phyloP scores from a whole-genome alignment of 768 basidiomycete species.

The Naganishia vaughanmartiniae region DNA sequence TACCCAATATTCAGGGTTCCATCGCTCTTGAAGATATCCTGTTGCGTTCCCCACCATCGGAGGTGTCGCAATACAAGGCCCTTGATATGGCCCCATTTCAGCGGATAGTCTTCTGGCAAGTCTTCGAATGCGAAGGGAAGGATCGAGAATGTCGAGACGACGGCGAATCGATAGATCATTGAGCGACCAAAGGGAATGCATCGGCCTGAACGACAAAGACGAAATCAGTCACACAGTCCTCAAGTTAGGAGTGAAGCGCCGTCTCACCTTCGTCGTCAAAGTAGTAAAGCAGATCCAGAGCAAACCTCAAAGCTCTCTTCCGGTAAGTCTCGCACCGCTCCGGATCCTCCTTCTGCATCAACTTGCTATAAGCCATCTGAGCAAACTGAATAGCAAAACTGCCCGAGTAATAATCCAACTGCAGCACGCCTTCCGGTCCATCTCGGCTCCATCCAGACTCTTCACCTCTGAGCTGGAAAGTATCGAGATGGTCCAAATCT shows the following conservation, averaged over 20 bases:
- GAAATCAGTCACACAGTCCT: background rate
- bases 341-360: constrained; percentile 60
- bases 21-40: constrained; percentile 58
- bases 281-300: constrained; percentile 70
- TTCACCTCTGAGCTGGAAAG: constrained; percentile 67
- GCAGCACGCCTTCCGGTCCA: constrained; percentile 72
- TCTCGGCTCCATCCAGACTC: constrained; percentile 64
- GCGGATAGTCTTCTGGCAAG: constrained; percentile 65
- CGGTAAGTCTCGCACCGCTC: constrained; percentile 65
- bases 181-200: constrained; percentile 74
- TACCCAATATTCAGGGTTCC: constrained; percentile 72
- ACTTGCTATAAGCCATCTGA: constrained; percentile 63
- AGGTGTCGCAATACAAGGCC: constrained; percentile 71
- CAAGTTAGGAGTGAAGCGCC: too few relatives aligned
- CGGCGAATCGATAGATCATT: constrained; percentile 75
- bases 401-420: constrained; percentile 74
- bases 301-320: constrained; percentile 63
- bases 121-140: constrained; percentile 63
- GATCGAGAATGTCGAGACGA: constrained; percentile 73
- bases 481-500: constrained; percentile 72
- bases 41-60: constrained; percentile 67
- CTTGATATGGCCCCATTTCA: constrained; percentile 69
- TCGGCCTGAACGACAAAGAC: constrained; percentile 56
- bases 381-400: constrained; percentile 77
- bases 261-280: constrained; percentile 67